phyloP scores from a whole-genome alignment of 257 asterid species.

The Cinchona pubescens region DNA sequence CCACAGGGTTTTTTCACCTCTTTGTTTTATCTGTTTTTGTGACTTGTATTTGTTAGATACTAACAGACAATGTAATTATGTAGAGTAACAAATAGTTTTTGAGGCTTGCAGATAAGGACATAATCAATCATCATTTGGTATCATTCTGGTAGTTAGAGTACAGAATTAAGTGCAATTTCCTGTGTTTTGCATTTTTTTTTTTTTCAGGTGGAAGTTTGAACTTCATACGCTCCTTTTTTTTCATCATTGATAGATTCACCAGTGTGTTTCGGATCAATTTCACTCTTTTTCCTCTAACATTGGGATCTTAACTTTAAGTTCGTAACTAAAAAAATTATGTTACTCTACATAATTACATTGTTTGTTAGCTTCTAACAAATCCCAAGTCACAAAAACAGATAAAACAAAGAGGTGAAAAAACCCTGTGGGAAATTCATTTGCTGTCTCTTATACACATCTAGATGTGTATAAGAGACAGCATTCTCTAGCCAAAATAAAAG shows the following conservation, averaged over 20 bases:
- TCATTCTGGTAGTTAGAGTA: background rate
- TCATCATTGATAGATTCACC: background rate
- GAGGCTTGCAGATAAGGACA: background rate
- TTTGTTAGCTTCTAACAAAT: background rate
- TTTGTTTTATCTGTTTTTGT: background rate
- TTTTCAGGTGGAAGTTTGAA: background rate
- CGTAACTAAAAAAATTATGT: too few relatives aligned
- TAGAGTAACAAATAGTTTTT: background rate
- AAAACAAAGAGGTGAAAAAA: constrained; percentile 9
- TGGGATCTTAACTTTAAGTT: too few relatives aligned
- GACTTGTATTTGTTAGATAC: constrained; percentile 9
- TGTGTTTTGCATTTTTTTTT: too few relatives aligned
- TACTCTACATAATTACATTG: background rate
- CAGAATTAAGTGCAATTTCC: background rate
- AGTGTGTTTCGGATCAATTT: too few relatives aligned
- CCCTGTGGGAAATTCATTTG: background rate
- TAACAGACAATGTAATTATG: background rate
- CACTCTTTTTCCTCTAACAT: too few relatives aligned
- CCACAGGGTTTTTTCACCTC: constrained; percentile 5
- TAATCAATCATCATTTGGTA: background rate
- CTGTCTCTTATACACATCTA: too few relatives aligned
- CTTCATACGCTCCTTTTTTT: background rate
- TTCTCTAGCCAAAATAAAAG: too few relatives aligned
- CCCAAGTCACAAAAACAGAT: background rate
- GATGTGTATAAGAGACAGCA: too few relatives aligned